Percentiles rank a stretch among this genome's conserved stretches.
Conservation (phyloP, 495 filamentous ascomycete genomes). For the Acidiella bohemica region DNA sequence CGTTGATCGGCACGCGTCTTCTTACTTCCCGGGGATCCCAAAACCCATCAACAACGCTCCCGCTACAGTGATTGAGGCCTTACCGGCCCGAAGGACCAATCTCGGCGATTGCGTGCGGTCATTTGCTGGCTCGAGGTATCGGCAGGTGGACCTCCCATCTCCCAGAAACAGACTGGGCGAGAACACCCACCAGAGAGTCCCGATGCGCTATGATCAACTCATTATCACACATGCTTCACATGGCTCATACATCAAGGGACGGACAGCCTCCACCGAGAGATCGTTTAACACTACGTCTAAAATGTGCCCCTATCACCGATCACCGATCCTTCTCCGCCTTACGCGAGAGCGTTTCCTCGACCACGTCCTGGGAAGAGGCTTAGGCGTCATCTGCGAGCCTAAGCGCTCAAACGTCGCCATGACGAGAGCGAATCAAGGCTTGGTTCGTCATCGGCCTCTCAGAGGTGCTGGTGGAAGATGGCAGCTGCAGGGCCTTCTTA, state of each 20-base stretch:
- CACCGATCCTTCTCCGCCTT: slow-evolving; percentile 12
- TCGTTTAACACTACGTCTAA: slow-evolving; percentile 18
- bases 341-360: slow-evolving; percentile 35
- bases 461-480: slow-evolving; percentile 32
- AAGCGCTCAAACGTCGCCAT: slow-evolving; percentile 42
- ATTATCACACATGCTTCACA: slow-evolving; percentile 16
- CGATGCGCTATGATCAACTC: background rate
- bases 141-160: background rate
- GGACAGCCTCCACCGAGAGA: slow-evolving; percentile 7
- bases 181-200: background rate
- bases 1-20: slow-evolving; percentile 28
- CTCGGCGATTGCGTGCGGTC: slow-evolving; percentile 9
- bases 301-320: slow-evolving; percentile 10
- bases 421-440: slow-evolving; percentile 40
- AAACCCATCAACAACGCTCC: slow-evolving; percentile 22
- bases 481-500: slow-evolving; percentile 35
- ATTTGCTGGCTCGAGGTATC: slow-evolving; percentile 17
- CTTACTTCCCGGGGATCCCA: slow-evolving; percentile 26
- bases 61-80: slow-evolving; percentile 4
- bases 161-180: background rate
- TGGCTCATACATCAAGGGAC: slow-evolving; percentile 15
- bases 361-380: slow-evolving; percentile 32
- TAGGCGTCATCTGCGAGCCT: slow-evolving; percentile 36
- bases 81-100: slow-evolving; percentile 7
- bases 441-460: slow-evolving; percentile 41